These are phyloP conservation scores for Diversispora eburnea DNA, from an alignment of 192 early-diverging fungal species.

Conservation along the genomic window DNA sequence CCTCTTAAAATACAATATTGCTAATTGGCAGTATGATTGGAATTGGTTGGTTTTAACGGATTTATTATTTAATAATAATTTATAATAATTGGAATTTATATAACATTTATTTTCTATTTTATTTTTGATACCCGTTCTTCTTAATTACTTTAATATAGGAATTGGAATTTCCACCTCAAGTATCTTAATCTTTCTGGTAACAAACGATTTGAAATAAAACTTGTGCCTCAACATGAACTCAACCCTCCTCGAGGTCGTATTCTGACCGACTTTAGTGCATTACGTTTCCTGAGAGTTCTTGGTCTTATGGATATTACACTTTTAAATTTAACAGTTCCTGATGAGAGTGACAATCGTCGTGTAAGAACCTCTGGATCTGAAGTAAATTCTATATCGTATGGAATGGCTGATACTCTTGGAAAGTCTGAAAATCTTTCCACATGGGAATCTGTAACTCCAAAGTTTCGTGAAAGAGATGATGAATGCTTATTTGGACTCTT, in stretches of 20 bases:
- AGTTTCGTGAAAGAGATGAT: slow-evolving; percentile 80
- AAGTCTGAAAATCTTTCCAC: slow-evolving; percentile 64
- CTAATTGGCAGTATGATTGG: slow-evolving; percentile 96
- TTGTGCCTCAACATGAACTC: slow-evolving; percentile 45
- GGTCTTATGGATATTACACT: slow-evolving; percentile 92
- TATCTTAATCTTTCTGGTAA: slow-evolving; percentile 91
- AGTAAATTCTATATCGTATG: slow-evolving; percentile 79
- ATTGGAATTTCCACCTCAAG: slow-evolving; percentile 85
- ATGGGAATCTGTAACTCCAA: slow-evolving; percentile 84
- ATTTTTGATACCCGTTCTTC: no score
- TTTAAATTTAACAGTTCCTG: slow-evolving; percentile 70
- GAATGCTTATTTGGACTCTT: slow-evolving; percentile 88
- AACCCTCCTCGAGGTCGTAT: slow-evolving; percentile 44
- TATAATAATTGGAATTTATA: no score
- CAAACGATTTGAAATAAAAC: slow-evolving; percentile 83
- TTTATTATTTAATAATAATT: no score
- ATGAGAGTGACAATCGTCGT: slow-evolving; percentile 76
- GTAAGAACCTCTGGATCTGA: slow-evolving; percentile 79
- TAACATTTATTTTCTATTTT: no score
- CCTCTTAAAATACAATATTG: slow-evolving; percentile 86
- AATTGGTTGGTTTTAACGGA: slow-evolving; percentile 60
- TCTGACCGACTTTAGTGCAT: slow-evolving; percentile 72
- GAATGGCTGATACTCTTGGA: slow-evolving; percentile 80
- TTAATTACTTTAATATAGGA: slow-evolving; percentile 40
- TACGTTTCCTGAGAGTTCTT: slow-evolving; percentile 75